A percentile compares a stretch with the other conserved stretches of the same genome.
Conservation (phyloP, 805 yeast species). For the Cyberlindnera mrakii region DNA sequence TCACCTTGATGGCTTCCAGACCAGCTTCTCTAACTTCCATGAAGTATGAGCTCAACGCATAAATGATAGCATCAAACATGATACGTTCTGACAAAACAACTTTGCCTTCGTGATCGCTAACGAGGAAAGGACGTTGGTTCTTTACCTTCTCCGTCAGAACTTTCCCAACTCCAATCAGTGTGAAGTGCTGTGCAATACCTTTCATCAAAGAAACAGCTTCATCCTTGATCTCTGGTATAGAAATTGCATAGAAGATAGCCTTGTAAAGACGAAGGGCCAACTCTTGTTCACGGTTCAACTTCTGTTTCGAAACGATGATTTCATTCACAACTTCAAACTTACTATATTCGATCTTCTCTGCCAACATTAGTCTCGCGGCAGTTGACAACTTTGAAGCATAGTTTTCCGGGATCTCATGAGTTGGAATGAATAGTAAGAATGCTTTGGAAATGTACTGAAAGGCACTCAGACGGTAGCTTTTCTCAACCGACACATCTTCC, state of each 20-base stretch:
- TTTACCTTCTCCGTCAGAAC: conserved; percentile 64
- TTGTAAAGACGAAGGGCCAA: conserved; percentile 60
- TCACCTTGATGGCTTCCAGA: conserved; percentile 51
- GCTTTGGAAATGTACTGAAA: conserved; percentile 64
- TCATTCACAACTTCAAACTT: conserved; percentile 30
- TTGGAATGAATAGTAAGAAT: conserved; percentile 56
- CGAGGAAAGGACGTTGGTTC: conserved; percentile 63
- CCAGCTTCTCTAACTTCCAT: conserved; percentile 69
- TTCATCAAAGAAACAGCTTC: conserved; percentile 60
- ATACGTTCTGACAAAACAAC: conserved; percentile 63
- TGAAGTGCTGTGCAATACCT: conserved; percentile 72
- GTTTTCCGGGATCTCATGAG: conserved; percentile 33
- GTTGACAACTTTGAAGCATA: conserved; percentile 39
- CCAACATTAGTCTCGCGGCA: conserved; percentile 38
- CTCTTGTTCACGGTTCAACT: conserved; percentile 56
- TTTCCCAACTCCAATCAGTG: conserved; percentile 69
- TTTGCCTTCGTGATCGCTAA: conserved; percentile 75
- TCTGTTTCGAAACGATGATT: conserved; percentile 41
- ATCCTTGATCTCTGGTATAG: conserved; percentile 63
- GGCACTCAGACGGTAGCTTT: conserved; percentile 71
- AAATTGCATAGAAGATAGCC: conserved; percentile 67
- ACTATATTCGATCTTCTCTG: conserved; percentile 30
- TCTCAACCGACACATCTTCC: conserved; percentile 51
- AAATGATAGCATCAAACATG: conserved; percentile 67
- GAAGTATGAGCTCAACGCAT: conserved; percentile 75